Evolutionary conservation across 148 eudicot genomes (phyloP).

Genomic region (Pouteria glomerata): DNA sequence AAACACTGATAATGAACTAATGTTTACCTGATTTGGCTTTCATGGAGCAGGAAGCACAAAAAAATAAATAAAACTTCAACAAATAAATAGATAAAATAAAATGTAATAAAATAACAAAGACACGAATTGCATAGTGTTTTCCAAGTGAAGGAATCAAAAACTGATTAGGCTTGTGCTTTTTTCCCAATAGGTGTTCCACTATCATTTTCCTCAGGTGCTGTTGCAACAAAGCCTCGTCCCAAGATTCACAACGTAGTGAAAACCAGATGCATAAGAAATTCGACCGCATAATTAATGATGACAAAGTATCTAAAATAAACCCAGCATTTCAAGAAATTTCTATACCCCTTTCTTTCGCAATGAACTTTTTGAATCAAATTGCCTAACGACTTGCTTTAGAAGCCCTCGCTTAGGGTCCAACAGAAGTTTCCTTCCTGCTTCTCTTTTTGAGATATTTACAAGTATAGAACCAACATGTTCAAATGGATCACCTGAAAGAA

Average conservation of each 20-base stretch:
- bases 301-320: background rate
- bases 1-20: background rate
- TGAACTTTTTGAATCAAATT: slow-evolving; percentile 73
- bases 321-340: background rate
- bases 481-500: slow-evolving; percentile 77
- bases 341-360: slow-evolving; percentile 81
- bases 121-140: background rate
- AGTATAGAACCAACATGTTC: slow-evolving; percentile 93
- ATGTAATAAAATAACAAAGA: background rate
- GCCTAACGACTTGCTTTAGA: slow-evolving; percentile 78
- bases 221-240: background rate
- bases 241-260: background rate
- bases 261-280: background rate
- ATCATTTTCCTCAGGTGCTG: background rate
- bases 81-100: too few relatives aligned
- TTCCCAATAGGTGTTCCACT: background rate
- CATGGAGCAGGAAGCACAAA: background rate
- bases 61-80: background rate
- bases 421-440: slow-evolving; percentile 76
- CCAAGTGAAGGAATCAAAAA: background rate
- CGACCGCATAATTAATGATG: background rate
- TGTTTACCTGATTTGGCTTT: background rate
- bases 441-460: slow-evolving; percentile 74
- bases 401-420: slow-evolving; percentile 88
- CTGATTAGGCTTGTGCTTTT: too few relatives aligned